A percentile compares a stretch with the other conserved stretches of the same genome.
phyloP scores from a whole-genome alignment of 805 yeast genomes.

The Myxozyma vanderwaltii region DNA sequence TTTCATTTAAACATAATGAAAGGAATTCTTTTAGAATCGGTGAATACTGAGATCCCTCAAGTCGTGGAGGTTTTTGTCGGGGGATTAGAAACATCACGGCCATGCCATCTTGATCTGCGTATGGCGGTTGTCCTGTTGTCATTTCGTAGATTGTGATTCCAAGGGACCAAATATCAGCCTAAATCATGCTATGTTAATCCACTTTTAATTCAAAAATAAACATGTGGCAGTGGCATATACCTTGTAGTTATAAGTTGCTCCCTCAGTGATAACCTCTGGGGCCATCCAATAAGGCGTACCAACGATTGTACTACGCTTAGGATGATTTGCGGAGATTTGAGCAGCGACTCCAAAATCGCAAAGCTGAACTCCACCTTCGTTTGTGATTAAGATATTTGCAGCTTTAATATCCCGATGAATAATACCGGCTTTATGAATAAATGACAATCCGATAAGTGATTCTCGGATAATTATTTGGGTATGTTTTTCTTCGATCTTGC shows the following conservation, averaged over 20 bases:
- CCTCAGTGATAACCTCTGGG: constrained; percentile 51
- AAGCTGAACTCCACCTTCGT: constrained; percentile 84
- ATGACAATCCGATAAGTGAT: constrained; percentile 70
- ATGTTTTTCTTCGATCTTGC: constrained; percentile 80
- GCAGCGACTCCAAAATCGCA: constrained; percentile 99
- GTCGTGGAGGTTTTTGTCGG: constrained; percentile 88
- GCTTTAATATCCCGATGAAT: constrained; percentile 97
- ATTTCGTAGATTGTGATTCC: constrained; percentile 94
- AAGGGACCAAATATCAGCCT: constrained; percentile 94
- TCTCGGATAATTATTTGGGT: constrained; percentile 86
- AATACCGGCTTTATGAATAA: constrained; percentile 84
- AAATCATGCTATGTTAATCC: too few species aligned
- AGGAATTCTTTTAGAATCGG: constrained; percentile 78
- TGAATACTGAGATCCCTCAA: constrained; percentile 87
- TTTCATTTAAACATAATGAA: constrained; percentile 90
- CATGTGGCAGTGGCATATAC: not conserved
- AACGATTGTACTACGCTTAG: constrained; percentile 91
- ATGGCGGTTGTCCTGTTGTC: constrained; percentile 97
- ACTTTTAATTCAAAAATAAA: not conserved
- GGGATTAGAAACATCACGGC: constrained; percentile 94
- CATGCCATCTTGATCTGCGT: constrained; percentile 90
- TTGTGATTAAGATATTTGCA: constrained; percentile 86
- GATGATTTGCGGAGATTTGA: constrained; percentile 69
- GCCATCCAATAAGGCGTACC: constrained; percentile 63
- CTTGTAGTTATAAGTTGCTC: constrained; percentile 55